Conservation (phyloP, 2,329 filamentous ascomycete genomes). For the Geosmithia morbida region DNA sequence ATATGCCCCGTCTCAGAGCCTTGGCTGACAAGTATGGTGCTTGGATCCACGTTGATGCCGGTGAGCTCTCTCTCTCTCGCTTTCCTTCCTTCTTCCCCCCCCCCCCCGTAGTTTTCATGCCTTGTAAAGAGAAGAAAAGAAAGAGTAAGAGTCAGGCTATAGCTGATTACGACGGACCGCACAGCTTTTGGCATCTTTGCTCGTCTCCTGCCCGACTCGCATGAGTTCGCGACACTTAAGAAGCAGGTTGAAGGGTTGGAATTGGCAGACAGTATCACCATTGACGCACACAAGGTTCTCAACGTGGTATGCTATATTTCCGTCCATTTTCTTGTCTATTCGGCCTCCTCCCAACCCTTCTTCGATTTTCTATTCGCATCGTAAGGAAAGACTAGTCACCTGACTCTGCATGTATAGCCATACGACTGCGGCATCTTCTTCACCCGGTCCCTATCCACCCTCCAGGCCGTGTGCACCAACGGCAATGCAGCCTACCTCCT, state of each 20-base stretch:
- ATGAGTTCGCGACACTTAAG: conserved; percentile 40
- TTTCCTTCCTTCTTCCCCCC: no score
- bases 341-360: background rate
- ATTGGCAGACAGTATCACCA: conserved; percentile 73
- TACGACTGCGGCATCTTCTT: conserved; percentile 92
- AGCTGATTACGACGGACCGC: background rate
- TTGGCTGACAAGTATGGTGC: conserved; percentile 60
- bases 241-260: conserved; percentile 50
- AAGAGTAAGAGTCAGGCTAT: background rate
- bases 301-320: conserved; percentile 50
- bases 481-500: conserved; percentile 70
- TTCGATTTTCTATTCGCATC: no score
- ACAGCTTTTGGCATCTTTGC: conserved; percentile 74
- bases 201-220: conserved; percentile 41
- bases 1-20: conserved; percentile 48
- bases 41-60: conserved; percentile 83
- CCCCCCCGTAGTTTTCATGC: background rate
- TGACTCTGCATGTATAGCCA: conserved; percentile 30
- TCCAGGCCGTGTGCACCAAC: conserved; percentile 59
- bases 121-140: no score
- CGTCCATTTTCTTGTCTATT: background rate
- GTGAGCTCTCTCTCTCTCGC: conserved; percentile 18
- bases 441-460: conserved; percentile 44
- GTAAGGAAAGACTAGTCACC: background rate
- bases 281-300: conserved; percentile 82